Conservation (phyloP, 2,329 filamentous ascomycete genomes). For the Fusarium lateritium region DNA sequence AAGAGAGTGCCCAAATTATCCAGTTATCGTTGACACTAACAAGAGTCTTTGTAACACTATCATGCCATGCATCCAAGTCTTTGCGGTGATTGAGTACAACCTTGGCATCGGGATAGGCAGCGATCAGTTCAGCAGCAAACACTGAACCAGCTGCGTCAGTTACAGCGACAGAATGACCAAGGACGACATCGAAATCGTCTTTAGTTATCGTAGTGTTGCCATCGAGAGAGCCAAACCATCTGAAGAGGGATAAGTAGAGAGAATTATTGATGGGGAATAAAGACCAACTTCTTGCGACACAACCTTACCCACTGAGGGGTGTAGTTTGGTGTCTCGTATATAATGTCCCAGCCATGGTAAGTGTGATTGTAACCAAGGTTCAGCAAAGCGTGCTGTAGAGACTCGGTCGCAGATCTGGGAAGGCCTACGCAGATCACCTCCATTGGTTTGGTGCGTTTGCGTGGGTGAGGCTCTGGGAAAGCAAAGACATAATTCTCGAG, state of each 20-base stretch:
- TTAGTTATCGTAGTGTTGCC: conserved; percentile 16
- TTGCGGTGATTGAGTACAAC: conserved; percentile 31
- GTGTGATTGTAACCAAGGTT: conserved; percentile 53
- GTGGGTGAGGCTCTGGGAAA: conserved; percentile 28
- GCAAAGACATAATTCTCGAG: conserved; percentile 30
- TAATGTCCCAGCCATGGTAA: conserved; percentile 54
- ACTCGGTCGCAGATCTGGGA: conserved; percentile 55
- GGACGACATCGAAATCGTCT: conserved; percentile 30
- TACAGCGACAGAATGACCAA: conserved; percentile 30
- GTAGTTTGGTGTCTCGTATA: conserved; percentile 46
- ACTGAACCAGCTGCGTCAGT: conserved; percentile 32
- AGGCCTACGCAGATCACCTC: conserved; percentile 54
- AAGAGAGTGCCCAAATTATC: neutral
- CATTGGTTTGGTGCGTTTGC: conserved; percentile 52
- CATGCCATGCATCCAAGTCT: conserved; percentile 35
- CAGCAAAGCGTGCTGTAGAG: conserved; percentile 52
- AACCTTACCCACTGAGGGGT: conserved; percentile 19
- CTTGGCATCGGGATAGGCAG: conserved; percentile 38
- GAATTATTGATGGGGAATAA: no score
- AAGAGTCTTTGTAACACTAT: conserved; percentile 28
- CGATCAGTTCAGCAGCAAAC: conserved; percentile 32
- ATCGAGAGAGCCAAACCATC: conserved; percentile 29
- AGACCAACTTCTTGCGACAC: conserved; percentile 26
- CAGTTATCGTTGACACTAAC: conserved; percentile 19
- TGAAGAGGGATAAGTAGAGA: neutral